These are phyloP conservation scores for Viola odorata DNA, from an alignment of 345 rosid species.

Conservation along the genomic window DNA sequence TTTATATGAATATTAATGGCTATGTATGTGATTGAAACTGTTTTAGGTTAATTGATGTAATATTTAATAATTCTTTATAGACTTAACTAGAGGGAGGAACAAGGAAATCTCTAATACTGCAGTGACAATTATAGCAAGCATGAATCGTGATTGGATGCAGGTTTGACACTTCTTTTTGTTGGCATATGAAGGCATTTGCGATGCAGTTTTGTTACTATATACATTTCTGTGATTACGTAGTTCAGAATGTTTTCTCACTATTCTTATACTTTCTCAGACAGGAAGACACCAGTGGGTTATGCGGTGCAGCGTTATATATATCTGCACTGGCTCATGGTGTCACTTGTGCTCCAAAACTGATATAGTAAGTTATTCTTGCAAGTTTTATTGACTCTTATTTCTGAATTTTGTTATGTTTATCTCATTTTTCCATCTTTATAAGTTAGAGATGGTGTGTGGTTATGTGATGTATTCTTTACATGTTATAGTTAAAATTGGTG, in stretches of 20 bases:
- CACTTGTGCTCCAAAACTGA: constrained; percentile 62
- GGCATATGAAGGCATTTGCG: too few species aligned
- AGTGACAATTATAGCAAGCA: constrained; percentile 70
- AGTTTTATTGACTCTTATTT: neutral
- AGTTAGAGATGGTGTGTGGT: neutral
- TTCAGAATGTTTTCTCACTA: neutral
- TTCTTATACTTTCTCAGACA: constrained; percentile 44
- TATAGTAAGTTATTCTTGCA: constrained; percentile 47
- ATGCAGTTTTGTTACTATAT: too few species aligned
- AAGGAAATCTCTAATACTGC: constrained; percentile 53
- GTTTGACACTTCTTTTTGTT: constrained; percentile 27
- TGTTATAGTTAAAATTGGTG: constrained; percentile 57
- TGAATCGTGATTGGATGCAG: constrained; percentile 99
- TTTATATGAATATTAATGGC: too few species aligned
- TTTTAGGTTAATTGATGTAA: neutral
- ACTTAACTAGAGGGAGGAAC: constrained; percentile 53
- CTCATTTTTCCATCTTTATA: neutral
- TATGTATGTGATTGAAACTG: neutral
- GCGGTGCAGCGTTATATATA: constrained; percentile 92
- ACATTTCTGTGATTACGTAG: too few species aligned
- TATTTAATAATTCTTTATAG: constrained; percentile 25
- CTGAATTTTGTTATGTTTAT: neutral
- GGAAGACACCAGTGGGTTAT: constrained; percentile 96
- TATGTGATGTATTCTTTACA: neutral
- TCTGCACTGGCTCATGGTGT: constrained; percentile 83